phyloP scores from a whole-genome alignment of 2,329 filamentous ascomycete genomes.

The Microdochium nivale region DNA sequence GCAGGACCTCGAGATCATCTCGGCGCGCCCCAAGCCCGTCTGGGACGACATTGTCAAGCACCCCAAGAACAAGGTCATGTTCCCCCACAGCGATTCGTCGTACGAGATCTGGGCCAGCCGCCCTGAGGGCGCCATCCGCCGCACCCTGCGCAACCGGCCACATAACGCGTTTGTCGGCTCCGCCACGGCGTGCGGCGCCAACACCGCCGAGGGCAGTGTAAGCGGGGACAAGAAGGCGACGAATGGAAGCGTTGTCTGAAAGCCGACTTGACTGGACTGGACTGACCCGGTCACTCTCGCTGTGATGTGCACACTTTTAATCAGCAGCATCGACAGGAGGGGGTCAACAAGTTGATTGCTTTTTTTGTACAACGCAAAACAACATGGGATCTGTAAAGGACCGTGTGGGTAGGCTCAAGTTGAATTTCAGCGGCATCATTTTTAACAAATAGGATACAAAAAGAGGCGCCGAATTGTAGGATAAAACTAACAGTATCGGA shows the following conservation, averaged over 20 bases:
- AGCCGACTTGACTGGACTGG: neutral
- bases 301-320: neutral
- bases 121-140: conserved; percentile 16
- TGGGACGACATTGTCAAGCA: conserved; percentile 33
- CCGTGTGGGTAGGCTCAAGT: too few species aligned
- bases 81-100: conserved; percentile 28
- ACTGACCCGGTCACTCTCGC: too few species aligned
- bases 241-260: neutral
- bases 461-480: too few species aligned
- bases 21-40: conserved; percentile 44
- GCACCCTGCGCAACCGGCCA: conserved; percentile 16
- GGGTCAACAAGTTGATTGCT: too few species aligned
- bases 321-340: too few species aligned
- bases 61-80: conserved; percentile 37
- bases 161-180: conserved; percentile 1
- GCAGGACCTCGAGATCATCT: conserved; percentile 66
- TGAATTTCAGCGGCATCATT: too few species aligned
- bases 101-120: conserved; percentile 18
- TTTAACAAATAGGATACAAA: too few species aligned
- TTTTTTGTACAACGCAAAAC: too few species aligned
- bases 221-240: neutral
- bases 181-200: neutral
- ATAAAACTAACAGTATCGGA: too few species aligned
- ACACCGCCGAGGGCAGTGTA: neutral
- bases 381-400: too few species aligned